These are phyloP conservation scores for Tetrapisispora pingtungensis DNA, from an alignment of 805 yeast genomes.

Conservation along the genomic window DNA sequence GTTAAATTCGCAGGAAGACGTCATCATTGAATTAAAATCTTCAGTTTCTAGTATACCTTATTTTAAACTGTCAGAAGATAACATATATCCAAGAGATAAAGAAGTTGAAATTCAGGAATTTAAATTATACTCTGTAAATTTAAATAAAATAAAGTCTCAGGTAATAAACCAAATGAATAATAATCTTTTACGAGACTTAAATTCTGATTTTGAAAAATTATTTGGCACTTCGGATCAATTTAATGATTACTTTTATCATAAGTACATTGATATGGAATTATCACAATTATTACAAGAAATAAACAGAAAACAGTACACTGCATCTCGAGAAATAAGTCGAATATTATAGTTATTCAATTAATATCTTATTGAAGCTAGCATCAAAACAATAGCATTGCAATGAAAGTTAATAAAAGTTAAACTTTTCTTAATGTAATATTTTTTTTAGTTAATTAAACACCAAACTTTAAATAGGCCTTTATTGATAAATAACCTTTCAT, in stretches of 20 bases:
- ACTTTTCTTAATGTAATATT: too few species aligned
- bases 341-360: background rate
- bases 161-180: background rate
- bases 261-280: background rate
- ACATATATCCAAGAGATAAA: background rate
- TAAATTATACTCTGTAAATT: background rate
- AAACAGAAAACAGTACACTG: background rate
- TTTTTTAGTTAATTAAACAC: too few species aligned
- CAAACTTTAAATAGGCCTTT: too few species aligned
- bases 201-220: background rate
- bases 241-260: background rate
- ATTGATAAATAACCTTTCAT: too few species aligned
- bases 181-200: background rate
- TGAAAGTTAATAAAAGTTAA: too few species aligned
- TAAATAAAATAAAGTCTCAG: background rate
- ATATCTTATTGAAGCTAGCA: too few species aligned
- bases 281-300: background rate
- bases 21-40: too few species aligned
- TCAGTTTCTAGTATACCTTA: background rate
- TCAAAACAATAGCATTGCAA: too few species aligned
- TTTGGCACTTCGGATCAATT: background rate
- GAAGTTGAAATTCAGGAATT: background rate
- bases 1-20: too few species aligned
- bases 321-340: background rate
- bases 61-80: background rate